Evolutionary conservation across 2,329 filamentous ascomycete genomes (phyloP), one percentile per base, ranked within the genome.

Genomic region (Arthrobotrys entomopaga): DNA sequence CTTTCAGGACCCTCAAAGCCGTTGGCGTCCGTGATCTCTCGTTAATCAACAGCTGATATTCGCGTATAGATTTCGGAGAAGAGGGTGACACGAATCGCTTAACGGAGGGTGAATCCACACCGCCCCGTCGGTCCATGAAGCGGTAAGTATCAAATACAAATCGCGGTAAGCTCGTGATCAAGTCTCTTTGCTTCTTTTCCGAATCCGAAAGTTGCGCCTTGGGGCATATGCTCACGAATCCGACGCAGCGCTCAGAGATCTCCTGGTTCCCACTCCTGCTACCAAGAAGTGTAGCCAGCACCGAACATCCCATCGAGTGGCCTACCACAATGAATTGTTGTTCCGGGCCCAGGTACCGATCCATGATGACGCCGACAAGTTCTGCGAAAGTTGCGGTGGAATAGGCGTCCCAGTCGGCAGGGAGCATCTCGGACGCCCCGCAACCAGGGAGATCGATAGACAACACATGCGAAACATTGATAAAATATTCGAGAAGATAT

Each of bases 391-490:
- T 88, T 46, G 92, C 87, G 0, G 89, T 88, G 0, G 87, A 89
- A 80, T 98, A 99, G 6, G 94, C 92, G 49, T 88, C 85, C 89
- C 91, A 93, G 20, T 85, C 81, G 15, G 84, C 87, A 19, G 90
- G 90, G 15, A 86, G 83, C 81, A 94, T 96, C 7, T 86, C 83
- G 1, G 94, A 97, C 20, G 89, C 84, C 29, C 95, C 95, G 78
- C 93, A 96, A 43, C 95, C 95, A 0, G 95, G 94, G 2, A 97
- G 85, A 80, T 99, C 95, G 76, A 98, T 88, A 2, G 92, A 91
- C 43, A 96, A 85, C n/a, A 80, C 93, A 96, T 54, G 93, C 11
- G 91, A 92, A 56, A 93, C 84, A 79, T 96, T 92, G 58, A 91
- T 87, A 54, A 99, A 85, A 81, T 91, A 95, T 19, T 88, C 90